Evolutionary conservation across 2,329 filamentous ascomycete species (phyloP), one percentile per base, ranked within the genome.

Genomic region (Penicillium occitanis): DNA sequence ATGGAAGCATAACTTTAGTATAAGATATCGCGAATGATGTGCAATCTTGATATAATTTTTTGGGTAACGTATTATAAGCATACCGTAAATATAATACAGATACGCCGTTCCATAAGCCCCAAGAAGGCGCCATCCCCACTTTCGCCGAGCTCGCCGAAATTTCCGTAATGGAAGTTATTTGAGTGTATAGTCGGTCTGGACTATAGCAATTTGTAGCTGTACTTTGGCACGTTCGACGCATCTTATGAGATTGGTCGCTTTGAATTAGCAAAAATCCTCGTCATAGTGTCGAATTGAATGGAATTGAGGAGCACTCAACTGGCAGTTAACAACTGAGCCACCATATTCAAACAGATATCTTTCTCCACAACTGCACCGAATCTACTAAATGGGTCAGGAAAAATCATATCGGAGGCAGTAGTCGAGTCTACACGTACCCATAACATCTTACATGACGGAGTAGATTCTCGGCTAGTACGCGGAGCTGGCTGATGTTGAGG

Each of bases 361-460:
- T 63, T 63, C 44, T 33, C 22, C 14, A 63, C 22, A 14, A 63
- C 61, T 14, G 61, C 61, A 14, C 61, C 61, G 13, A 63, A 63
- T 33, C 61, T 63, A 46, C 6, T 33, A 8, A 25, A 22, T 14
- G 13, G 14, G 37, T 63, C 11, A 51, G 35, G 2, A 53, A 13
- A 33, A 50, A 6, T 53, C 35, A 4, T 28, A 13, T n/a, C 2
- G 4, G 17, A 8, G 33, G 5, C 6, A 35, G 14, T 13, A 25
- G 4, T n/a, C 50, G 7, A 51, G 19, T 51, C 2, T 19, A 17
- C 11, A 70, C 73, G 60, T 71, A 77, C 75, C 75, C 76, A 67
- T 77, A 71, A 63, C 75, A 76, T 58, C 72, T 71, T 8, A 74
- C 69, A 37, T 74, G 66, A 58, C 67, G 67, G 64, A 74, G 63